Percentiles rank a stretch among this genome's conserved stretches.
phyloP scores from a whole-genome alignment of 345 rosid species.

The Salix udensis region DNA sequence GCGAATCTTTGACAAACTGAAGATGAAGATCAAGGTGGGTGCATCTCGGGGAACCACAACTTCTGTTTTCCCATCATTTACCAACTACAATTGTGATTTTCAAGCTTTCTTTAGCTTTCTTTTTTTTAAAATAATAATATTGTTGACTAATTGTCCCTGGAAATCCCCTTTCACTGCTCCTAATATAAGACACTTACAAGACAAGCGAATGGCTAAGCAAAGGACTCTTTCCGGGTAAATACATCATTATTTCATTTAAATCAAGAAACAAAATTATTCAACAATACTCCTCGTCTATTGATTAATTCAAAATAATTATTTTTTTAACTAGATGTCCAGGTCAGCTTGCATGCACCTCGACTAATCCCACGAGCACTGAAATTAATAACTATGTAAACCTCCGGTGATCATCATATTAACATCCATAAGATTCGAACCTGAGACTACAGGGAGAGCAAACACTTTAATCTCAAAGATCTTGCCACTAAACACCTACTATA shows the following conservation, averaged over 20 bases:
- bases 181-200: not conserved
- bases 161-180: not conserved
- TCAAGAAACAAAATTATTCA: too few species aligned
- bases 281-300: too few species aligned
- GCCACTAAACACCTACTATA: too few species aligned
- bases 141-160: constrained; percentile 27
- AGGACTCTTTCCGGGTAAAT: constrained; percentile 1
- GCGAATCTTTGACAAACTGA: constrained; percentile 45
- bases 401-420: too few species aligned
- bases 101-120: not conserved
- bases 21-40: not conserved
- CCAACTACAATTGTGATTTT: constrained; percentile 34
- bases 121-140: not conserved
- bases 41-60: constrained; percentile 11
- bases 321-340: too few species aligned
- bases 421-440: too few species aligned
- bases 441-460: too few species aligned
- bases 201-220: not conserved
- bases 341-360: too few species aligned
- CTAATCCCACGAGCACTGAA: too few species aligned
- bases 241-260: not conserved
- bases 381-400: too few species aligned
- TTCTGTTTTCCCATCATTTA: constrained; percentile 25
- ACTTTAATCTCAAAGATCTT: too few species aligned
- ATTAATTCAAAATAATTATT: too few species aligned